A percentile compares a stretch with the other conserved stretches of the same genome.
Conservation (phyloP, 306 rosid genomes). For the Lupinus albus region DNA sequence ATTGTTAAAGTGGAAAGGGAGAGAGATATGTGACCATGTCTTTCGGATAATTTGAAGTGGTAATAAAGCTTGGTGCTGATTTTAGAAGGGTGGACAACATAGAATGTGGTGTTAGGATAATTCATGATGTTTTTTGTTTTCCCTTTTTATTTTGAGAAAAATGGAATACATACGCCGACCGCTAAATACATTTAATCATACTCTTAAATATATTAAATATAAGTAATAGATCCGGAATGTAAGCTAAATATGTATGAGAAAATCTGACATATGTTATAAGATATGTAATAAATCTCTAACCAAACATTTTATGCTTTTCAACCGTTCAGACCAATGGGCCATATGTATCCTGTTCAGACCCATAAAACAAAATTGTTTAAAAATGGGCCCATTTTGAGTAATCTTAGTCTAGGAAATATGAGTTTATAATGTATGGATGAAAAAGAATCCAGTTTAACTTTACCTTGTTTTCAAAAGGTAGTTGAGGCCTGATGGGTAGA, state of each 20-base stretch:
- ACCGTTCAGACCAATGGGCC: neutral
- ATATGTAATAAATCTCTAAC: no score
- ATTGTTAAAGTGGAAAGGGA: slow-evolving; percentile 57
- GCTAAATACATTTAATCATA: no score
- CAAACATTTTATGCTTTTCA: neutral
- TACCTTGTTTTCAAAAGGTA: no score
- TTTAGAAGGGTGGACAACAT: slow-evolving; percentile 41
- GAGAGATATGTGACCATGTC: slow-evolving; percentile 77
- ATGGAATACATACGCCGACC: no score
- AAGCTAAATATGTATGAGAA: no score
- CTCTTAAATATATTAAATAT: no score
- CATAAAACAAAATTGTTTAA: neutral
- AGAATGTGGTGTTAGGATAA: slow-evolving; percentile 62
- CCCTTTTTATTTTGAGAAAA: neutral
- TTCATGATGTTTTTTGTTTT: neutral
- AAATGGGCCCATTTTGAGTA: slow-evolving; percentile 2
- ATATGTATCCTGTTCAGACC: neutral
- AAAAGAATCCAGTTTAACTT: no score
- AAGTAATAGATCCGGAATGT: no score
- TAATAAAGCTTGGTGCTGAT: slow-evolving; percentile 39
- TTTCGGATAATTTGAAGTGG: slow-evolving; percentile 34
- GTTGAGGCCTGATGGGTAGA: no score
- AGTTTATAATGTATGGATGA: no score
- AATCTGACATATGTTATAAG: no score
- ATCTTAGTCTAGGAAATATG: no score